Percentiles rank a stretch among this genome's conserved stretches.
These are phyloP conservation scores for Eutrema heterophyllum DNA, from an alignment of 345 rosid species.

Conservation along the genomic window DNA sequence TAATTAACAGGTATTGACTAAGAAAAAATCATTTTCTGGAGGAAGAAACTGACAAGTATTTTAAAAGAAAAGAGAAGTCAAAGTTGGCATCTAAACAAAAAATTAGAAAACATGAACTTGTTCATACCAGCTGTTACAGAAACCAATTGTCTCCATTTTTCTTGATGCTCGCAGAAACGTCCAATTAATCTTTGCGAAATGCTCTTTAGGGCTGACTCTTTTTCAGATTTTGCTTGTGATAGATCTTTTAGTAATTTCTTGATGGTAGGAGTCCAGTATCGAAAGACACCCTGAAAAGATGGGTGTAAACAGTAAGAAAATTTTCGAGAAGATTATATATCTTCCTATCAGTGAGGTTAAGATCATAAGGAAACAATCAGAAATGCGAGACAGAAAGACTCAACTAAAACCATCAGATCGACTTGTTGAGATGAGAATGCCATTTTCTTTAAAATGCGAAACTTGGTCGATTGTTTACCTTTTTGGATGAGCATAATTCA, in stretches of 20 bases:
- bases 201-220: conserved; percentile 66
- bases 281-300: conserved; percentile 64
- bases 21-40: background rate
- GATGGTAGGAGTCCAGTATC: conserved; percentile 87
- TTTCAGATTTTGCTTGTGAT: conserved; percentile 77
- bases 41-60: conserved; percentile 1
- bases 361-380: background rate
- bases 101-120: conserved; percentile 4
- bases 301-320: conserved; percentile 2
- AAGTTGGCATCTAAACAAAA: background rate
- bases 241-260: conserved; percentile 64
- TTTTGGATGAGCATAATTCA: conserved; percentile 91
- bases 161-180: conserved; percentile 69
- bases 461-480: conserved; percentile 41
- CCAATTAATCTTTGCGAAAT: conserved; percentile 74
- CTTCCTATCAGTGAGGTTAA: background rate
- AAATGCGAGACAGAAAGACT: background rate
- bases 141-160: conserved; percentile 75
- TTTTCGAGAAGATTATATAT: background rate
- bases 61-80: background rate
- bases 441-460: background rate
- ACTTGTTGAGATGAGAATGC: conserved; percentile 1
- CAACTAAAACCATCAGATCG: background rate
- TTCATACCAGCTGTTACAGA: conserved; percentile 69
- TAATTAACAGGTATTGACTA: background rate